phyloP scores from a whole-genome alignment of 2,329 filamentous ascomycete species.

The Fusarium avenaceum region DNA sequence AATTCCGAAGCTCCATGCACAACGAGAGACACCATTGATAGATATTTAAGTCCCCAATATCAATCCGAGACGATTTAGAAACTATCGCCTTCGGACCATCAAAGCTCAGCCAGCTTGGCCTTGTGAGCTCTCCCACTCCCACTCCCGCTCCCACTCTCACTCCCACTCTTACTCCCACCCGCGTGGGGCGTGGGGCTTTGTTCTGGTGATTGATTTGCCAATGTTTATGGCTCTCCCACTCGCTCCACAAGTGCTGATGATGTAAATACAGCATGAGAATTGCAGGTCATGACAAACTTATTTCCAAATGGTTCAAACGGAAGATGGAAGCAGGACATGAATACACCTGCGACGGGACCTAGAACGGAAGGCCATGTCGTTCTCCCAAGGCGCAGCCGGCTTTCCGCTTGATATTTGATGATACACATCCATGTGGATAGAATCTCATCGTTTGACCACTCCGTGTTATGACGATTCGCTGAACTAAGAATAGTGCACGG shows the following conservation, averaged over 20 bases:
- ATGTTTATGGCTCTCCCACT: conserved; percentile 45
- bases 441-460: conserved; percentile 31
- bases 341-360: conserved; percentile 35
- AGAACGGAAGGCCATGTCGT: conserved; percentile 26
- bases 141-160: neutral
- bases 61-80: conserved; percentile 7
- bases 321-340: conserved; percentile 32
- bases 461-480: conserved; percentile 43
- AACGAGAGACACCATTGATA: conserved; percentile 23
- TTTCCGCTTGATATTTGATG: conserved; percentile 7
- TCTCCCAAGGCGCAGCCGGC: conserved; percentile 28
- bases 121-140: conserved; percentile 41
- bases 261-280: conserved; percentile 20
- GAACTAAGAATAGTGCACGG: conserved; percentile 45
- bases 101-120: conserved; percentile 34
- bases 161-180: conserved; percentile 38
- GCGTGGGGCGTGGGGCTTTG: conserved; percentile 49
- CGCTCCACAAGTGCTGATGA: conserved; percentile 50
- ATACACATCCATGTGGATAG: conserved; percentile 32
- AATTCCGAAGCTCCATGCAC: conserved; percentile 29
- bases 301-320: conserved; percentile 45
- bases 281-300: conserved; percentile 50
- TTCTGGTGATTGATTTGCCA: conserved; percentile 48
- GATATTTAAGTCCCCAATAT: conserved; percentile 24
- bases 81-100: conserved; percentile 6